phyloP scores from a whole-genome alignment of 352 stramenopile genomes.

The Achlya hypogyna region DNA sequence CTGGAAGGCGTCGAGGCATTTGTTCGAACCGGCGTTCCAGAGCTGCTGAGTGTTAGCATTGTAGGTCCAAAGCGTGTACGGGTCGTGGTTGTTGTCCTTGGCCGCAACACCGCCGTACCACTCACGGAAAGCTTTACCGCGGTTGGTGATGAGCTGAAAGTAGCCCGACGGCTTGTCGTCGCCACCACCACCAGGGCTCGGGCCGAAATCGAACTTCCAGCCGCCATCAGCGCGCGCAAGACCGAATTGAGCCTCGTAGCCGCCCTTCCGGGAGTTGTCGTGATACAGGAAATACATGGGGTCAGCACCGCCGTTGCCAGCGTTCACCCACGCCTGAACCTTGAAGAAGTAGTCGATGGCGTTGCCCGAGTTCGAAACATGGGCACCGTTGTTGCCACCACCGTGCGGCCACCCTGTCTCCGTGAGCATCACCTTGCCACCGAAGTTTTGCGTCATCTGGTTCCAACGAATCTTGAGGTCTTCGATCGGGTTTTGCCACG shows the following conservation, averaged over 20 bases:
- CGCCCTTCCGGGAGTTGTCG: conserved; percentile 11
- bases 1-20: conserved; percentile 34
- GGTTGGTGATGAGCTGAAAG: not conserved
- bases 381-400: conserved; percentile 9
- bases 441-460: conserved; percentile 9
- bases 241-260: conserved; percentile 16
- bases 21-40: conserved; percentile 33
- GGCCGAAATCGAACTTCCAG: conserved; percentile 16
- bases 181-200: not conserved
- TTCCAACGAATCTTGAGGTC: not conserved
- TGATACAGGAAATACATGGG: conserved; percentile 20
- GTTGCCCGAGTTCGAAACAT: not conserved
- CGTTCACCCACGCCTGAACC: not conserved
- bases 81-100: conserved; percentile 1
- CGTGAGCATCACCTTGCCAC: conserved; percentile 21
- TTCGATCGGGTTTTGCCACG: conserved; percentile 17
- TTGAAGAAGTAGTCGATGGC: conserved; percentile 8
- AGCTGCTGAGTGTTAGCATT: conserved; percentile 33
- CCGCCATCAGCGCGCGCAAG: not conserved
- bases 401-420: conserved; percentile 25
- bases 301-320: not conserved
- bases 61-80: conserved; percentile 26
- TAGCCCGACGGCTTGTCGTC: not conserved
- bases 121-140: not conserved
- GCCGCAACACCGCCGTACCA: conserved; percentile 1